These are phyloP conservation scores for Selaginella moellendorffii DNA, from an alignment of 75 land plant species.

Conservation along the genomic window DNA sequence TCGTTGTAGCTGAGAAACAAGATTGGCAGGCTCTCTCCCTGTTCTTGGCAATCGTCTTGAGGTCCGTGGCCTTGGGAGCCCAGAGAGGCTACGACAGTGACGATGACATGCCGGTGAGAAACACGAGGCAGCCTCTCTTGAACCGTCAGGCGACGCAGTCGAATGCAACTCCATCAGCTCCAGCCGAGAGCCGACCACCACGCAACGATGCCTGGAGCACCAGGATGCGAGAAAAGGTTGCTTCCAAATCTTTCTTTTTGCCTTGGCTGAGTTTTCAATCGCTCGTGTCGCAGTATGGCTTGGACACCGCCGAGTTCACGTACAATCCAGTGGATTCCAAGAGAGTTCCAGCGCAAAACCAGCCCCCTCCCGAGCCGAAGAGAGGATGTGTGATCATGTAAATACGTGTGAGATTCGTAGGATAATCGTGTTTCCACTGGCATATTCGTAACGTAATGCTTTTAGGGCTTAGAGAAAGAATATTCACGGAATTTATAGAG, in stretches of 20 bases:
- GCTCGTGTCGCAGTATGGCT: slow-evolving; percentile 49
- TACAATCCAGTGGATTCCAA: slow-evolving; percentile 75
- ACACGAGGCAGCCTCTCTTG: slow-evolving; percentile 58
- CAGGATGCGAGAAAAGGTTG: not conserved
- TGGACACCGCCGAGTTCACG: slow-evolving; percentile 90
- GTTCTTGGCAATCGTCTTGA: slow-evolving; percentile 54
- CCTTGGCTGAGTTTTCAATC: too few relatives aligned
- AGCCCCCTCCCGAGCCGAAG: slow-evolving; percentile 40
- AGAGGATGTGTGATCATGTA: slow-evolving; percentile 62
- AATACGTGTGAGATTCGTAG: not conserved
- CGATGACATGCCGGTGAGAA: slow-evolving; percentile 33
- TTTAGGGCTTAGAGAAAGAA: too few relatives aligned
- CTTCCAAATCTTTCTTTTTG: too few relatives aligned
- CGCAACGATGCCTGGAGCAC: slow-evolving; percentile 92
- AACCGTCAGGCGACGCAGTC: slow-evolving; percentile 30
- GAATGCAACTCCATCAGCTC: slow-evolving; percentile 18
- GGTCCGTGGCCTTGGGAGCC: slow-evolving; percentile 38
- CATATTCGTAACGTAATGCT: too few relatives aligned
- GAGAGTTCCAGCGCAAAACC: slow-evolving; percentile 30
- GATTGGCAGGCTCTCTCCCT: slow-evolving; percentile 75
- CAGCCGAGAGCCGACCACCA: slow-evolving; percentile 38
- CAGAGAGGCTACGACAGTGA: slow-evolving; percentile 80
- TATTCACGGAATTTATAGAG: too few relatives aligned
- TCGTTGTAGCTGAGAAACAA: too few relatives aligned
- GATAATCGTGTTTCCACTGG: too few relatives aligned